Conservation (phyloP, 371 early-diverging fungal species). For the Batkoa obscura region DNA sequence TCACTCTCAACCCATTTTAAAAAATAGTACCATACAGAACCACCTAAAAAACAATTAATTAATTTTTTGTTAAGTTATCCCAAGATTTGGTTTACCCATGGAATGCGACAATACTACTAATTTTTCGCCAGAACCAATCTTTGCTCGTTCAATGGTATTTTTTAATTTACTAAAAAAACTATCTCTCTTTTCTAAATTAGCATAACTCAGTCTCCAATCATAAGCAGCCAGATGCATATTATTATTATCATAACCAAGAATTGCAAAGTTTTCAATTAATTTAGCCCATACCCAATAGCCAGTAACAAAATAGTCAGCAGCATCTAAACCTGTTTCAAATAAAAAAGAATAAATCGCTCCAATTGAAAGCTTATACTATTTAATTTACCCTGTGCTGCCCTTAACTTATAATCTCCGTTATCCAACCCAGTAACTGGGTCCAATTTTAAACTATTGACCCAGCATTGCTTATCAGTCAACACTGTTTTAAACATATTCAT, state of each 20-base stretch:
- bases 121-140: slow-evolving; percentile 25
- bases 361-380: not conserved
- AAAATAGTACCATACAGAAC: slow-evolving; percentile 59
- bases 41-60: slow-evolving; percentile 35
- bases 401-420: slow-evolving; percentile 57
- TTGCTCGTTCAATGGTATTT: slow-evolving; percentile 44
- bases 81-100: slow-evolving; percentile 20
- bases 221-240: slow-evolving; percentile 76
- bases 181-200: slow-evolving; percentile 74
- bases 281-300: slow-evolving; percentile 90
- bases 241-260: slow-evolving; percentile 74
- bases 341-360: not conserved
- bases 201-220: slow-evolving; percentile 80
- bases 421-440: slow-evolving; percentile 73
- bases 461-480: slow-evolving; percentile 64
- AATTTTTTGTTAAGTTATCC: too few relatives aligned
- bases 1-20: slow-evolving; percentile 75
- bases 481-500: slow-evolving; percentile 63
- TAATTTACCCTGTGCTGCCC: slow-evolving; percentile 56
- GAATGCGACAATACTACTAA: slow-evolving; percentile 46
- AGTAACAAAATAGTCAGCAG: slow-evolving; percentile 84
- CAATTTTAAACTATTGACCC: slow-evolving; percentile 65
- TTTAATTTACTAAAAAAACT: slow-evolving; percentile 66
- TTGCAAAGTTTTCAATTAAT: slow-evolving; percentile 50
- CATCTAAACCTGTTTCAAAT: slow-evolving; percentile 46